These are phyloP conservation scores for Skeletonema grethae DNA, from an alignment of 108 stramenopile genomes.

Conservation along the genomic window DNA sequence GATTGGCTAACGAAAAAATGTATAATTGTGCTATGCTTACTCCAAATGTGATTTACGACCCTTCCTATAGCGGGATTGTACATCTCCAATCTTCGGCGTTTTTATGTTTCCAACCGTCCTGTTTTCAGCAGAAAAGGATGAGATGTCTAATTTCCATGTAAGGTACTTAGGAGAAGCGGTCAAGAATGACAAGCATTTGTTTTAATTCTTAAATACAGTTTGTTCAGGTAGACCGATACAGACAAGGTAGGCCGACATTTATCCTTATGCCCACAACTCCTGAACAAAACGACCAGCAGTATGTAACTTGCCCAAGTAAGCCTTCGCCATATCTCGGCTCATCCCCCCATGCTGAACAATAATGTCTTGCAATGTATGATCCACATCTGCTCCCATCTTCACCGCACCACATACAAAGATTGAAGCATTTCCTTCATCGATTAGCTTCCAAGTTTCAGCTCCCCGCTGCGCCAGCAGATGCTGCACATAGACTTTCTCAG, in stretches of 20 bases:
- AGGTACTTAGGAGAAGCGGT: too few relatives aligned
- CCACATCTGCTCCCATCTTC: conserved; percentile 85
- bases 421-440: conserved; percentile 60
- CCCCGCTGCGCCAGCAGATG: conserved; percentile 72
- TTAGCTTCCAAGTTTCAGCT: conserved; percentile 69
- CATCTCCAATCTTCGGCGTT: too few relatives aligned
- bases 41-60: too few relatives aligned
- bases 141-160: too few relatives aligned
- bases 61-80: too few relatives aligned
- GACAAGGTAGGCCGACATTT: too few relatives aligned
- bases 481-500: conserved; percentile 95
- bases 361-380: conserved; percentile 72
- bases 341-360: conserved; percentile 50
- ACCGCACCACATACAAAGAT: conserved; percentile 93
- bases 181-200: too few relatives aligned
- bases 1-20: background rate
- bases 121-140: too few relatives aligned
- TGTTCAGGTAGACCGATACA: too few relatives aligned
- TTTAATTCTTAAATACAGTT: too few relatives aligned
- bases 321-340: conserved; percentile 66
- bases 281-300: conserved; percentile 77
- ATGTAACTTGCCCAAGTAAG: conserved; percentile 65
- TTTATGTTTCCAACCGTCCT: background rate
- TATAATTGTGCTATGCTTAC: background rate
- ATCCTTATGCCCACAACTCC: conserved; percentile 71